A percentile compares a stretch with the other conserved stretches of the same genome.
Evolutionary conservation across 345 rosid genomes (phyloP).

Genomic region (Hevea brasiliensis): DNA sequence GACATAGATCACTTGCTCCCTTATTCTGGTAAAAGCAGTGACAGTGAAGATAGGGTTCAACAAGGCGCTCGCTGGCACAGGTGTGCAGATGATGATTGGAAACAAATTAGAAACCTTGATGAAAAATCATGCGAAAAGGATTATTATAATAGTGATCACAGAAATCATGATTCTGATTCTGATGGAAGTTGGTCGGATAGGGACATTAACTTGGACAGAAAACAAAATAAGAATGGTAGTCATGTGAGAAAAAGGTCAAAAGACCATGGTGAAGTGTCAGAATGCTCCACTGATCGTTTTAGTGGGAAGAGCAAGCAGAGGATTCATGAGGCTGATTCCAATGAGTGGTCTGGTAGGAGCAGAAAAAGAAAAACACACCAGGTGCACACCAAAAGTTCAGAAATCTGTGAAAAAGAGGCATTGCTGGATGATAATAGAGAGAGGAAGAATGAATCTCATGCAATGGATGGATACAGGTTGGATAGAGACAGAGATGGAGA

Average conservation of each 20-base stretch:
- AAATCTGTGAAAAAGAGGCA: slow-evolving; percentile 3
- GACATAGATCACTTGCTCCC: slow-evolving; percentile 25
- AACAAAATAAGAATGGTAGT: slow-evolving; percentile 21
- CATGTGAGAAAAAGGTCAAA: slow-evolving; percentile 18
- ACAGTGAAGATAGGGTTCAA: slow-evolving; percentile 19
- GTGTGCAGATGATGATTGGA: slow-evolving; percentile 11
- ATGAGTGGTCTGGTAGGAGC: slow-evolving; percentile 29
- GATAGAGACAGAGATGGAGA: slow-evolving; percentile 25
- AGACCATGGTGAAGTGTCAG: slow-evolving; percentile 30
- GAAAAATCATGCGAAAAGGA: slow-evolving; percentile 19
- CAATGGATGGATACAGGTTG: slow-evolving; percentile 17
- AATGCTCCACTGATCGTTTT: slow-evolving; percentile 28
- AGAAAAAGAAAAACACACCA: slow-evolving; percentile 6
- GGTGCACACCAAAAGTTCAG: slow-evolving; percentile 18
- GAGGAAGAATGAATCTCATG: slow-evolving; percentile 10
- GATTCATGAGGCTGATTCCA: slow-evolving; percentile 27
- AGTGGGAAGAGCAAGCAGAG: slow-evolving; percentile 14
- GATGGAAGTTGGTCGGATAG: slow-evolving; percentile 40
- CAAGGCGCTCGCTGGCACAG: slow-evolving; percentile 21
- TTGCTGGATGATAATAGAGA: slow-evolving; percentile 3
- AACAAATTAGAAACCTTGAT: slow-evolving; percentile 10
- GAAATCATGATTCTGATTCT: slow-evolving; percentile 29
- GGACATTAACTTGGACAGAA: slow-evolving; percentile 20
- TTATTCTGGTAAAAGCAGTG: slow-evolving; percentile 34
- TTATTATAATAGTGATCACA: slow-evolving; percentile 26